phyloP scores from a whole-genome alignment of 352 stramenopile species.

The Pythium phragmitis region DNA sequence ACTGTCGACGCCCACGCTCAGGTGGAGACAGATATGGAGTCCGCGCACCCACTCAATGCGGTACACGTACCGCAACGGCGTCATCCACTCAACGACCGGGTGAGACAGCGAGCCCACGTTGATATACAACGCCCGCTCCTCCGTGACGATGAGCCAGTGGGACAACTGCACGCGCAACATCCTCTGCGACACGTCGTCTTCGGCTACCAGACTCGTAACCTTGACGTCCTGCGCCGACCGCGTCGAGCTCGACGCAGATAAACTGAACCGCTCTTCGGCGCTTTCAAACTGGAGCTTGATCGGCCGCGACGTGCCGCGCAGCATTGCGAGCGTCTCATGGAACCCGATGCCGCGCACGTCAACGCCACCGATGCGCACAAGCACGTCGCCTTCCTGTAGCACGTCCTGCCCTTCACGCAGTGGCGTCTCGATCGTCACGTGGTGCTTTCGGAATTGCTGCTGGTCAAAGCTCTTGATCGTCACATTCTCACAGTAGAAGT shows the following conservation, averaged over 20 bases:
- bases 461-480: slow-evolving; percentile 81
- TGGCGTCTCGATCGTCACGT: slow-evolving; percentile 61
- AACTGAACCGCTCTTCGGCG: slow-evolving; percentile 54
- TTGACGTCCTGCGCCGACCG: slow-evolving; percentile 25
- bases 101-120: slow-evolving; percentile 77
- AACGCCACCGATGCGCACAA: slow-evolving; percentile 74
- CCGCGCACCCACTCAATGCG: slow-evolving; percentile 72
- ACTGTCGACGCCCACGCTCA: slow-evolving; percentile 86
- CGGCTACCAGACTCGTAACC: slow-evolving; percentile 1
- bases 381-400: slow-evolving; percentile 75
- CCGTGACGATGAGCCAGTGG: slow-evolving; percentile 88
- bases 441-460: slow-evolving; percentile 26
- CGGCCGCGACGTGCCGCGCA: slow-evolving; percentile 70
- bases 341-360: slow-evolving; percentile 85
- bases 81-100: slow-evolving; percentile 87
- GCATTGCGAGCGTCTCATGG: slow-evolving; percentile 75
- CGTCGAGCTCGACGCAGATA: slow-evolving; percentile 22
- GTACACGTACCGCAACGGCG: slow-evolving; percentile 86
- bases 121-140: slow-evolving; percentile 84
- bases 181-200: slow-evolving; percentile 32
- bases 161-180: slow-evolving; percentile 65
- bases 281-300: slow-evolving; percentile 84
- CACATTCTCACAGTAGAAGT: slow-evolving; percentile 89
- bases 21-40: slow-evolving; percentile 61
- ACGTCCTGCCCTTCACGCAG: slow-evolving; percentile 56